Evolutionary conservation across 2,329 filamentous ascomycete genomes (phyloP).

Genomic region (Leptoxyphium fumago): DNA sequence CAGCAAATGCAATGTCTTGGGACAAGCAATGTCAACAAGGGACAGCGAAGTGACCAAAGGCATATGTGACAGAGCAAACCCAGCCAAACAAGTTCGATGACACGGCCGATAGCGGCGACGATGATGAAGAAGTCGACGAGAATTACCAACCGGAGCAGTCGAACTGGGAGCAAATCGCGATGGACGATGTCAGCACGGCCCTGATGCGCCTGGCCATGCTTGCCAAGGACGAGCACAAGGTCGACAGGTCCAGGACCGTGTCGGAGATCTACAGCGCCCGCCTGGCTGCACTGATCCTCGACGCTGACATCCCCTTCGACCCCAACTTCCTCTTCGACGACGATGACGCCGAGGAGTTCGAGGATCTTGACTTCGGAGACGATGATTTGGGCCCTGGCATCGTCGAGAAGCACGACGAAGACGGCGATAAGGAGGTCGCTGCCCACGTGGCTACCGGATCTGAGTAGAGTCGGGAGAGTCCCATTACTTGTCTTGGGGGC

Average conservation of each 20-base stretch:
- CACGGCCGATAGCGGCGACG: neutral
- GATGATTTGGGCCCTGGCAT: too few species aligned
- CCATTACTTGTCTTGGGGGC: too few species aligned
- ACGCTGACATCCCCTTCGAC: constrained; percentile 13
- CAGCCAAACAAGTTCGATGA: neutral
- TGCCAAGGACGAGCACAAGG: constrained; percentile 17
- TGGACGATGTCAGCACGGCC: constrained; percentile 14
- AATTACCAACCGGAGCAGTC: constrained; percentile 11
- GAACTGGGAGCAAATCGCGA: constrained; percentile 18
- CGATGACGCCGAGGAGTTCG: too few species aligned
- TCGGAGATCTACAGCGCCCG: constrained; percentile 17
- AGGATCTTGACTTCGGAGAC: too few species aligned
- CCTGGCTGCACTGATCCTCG: constrained; percentile 13
- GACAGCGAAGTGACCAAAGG: neutral
- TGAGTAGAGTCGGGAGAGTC: too few species aligned
- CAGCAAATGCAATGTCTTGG: neutral
- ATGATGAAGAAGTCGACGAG: constrained; percentile 1
- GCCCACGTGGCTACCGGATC: too few species aligned
- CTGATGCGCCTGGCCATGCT: constrained; percentile 18
- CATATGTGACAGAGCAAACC: neutral
- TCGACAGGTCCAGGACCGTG: constrained; percentile 11
- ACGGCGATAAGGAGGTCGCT: too few species aligned
- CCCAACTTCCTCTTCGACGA: constrained; percentile 2
- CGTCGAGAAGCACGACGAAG: too few species aligned
- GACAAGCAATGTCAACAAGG: neutral